Base-by-base conservation (phyloP, 2,329 filamentous ascomycete genomes). In the Arthrobotrys sphaeroides region DNA sequence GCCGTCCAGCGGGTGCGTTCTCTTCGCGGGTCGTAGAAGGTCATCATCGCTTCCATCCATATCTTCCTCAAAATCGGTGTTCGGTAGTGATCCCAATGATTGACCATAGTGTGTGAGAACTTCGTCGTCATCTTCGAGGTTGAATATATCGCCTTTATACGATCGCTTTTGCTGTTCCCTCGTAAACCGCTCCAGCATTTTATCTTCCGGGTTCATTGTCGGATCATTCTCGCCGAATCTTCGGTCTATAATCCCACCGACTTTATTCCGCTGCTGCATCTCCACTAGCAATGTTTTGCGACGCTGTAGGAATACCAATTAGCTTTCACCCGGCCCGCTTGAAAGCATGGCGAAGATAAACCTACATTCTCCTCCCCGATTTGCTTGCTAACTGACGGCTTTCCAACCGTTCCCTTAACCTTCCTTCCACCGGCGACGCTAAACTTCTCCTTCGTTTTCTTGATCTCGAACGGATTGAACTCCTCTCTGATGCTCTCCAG, bases 381-480 rank as follows among this genome's bases (percentile, higher is more conserved):
- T 55, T 93, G 92, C 83, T 94, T 97, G 36, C 92, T 90, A 70
- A 95, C 88, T 49, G 92, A 92, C 1, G 95, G 95, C 61, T 94
- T 87, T 31, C 90, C 79, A 26, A 79, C 69, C 1, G 77, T 72
- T 36, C 79, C 91, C 78, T 90, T 85, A 77, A 90, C 83, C 49
- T 78, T 87, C 55, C 87, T 87, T 77, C 78, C 65, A 36, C 79
- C 79, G 43, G 70, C 69, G 26, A 80, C 78, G 12, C 53, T 72
- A 33, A 79, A 73, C 40, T 80, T 80, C 51, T 79, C 73, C 43
- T 77, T 77, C 2, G 77, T 80, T 28, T 77, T 78, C 83, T 96
- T 96, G 82, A 97, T 88, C 81, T 99, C 95, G 83, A 99, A 99
- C 0, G 95, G 95, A 82, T 99, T 99, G 87, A 98, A 98, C 79